phyloP scores from a whole-genome alignment of 306 rosid species.

The Rosa multiflora region DNA sequence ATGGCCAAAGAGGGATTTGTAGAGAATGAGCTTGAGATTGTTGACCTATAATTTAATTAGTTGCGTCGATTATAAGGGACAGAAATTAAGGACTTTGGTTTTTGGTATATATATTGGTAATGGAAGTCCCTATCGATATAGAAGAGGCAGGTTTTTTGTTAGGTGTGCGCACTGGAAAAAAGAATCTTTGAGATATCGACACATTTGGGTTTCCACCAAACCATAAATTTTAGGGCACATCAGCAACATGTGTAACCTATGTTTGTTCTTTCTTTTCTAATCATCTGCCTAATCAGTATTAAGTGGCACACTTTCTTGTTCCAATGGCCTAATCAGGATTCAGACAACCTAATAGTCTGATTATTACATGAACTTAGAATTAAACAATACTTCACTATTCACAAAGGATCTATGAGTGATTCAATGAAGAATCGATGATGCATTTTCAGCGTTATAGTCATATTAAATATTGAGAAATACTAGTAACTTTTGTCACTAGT shows the following conservation, averaged over 20 bases:
- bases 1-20: conserved; percentile 26
- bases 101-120: conserved; percentile 24
- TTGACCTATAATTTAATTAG: conserved; percentile 44
- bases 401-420: too few relatives aligned
- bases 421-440: too few relatives aligned
- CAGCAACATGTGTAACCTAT: neutral
- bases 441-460: too few relatives aligned
- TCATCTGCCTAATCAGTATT: conserved; percentile 9
- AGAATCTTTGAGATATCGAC: conserved; percentile 44
- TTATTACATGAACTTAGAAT: neutral
- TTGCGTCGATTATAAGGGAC: conserved; percentile 36
- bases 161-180: conserved; percentile 52
- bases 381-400: too few relatives aligned
- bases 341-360: neutral
- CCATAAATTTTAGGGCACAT: conserved; percentile 20
- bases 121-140: conserved; percentile 60
- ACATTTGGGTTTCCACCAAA: conserved; percentile 27
- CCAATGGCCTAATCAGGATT: neutral
- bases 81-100: conserved; percentile 38
- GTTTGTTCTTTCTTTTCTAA: neutral
- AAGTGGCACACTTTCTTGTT: neutral
- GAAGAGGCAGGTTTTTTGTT: conserved; percentile 82
- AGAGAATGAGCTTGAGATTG: conserved; percentile 50
- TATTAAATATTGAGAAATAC: too few relatives aligned
- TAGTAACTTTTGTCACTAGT: too few relatives aligned